Evolutionary conservation across 768 basidiomycete genomes (phyloP).

Genomic region (Crassisporium funariophilum): DNA sequence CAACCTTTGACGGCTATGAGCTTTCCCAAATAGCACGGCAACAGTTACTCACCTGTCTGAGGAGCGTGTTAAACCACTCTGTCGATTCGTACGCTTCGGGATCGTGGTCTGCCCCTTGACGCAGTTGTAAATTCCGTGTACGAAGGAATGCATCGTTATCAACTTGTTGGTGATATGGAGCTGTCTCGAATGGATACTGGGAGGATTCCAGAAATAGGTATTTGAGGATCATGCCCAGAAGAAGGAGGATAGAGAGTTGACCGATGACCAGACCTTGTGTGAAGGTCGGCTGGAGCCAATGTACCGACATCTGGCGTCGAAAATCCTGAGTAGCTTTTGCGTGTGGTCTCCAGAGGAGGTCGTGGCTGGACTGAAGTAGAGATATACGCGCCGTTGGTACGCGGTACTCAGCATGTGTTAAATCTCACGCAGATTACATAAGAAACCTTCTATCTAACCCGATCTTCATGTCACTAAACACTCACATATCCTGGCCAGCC

Average conservation of each 20-base stretch:
- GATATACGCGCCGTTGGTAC: neutral
- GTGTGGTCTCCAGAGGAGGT: too few species aligned
- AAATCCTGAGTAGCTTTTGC: constrained; percentile 71
- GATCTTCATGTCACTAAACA: constrained; percentile 9
- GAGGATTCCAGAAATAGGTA: constrained; percentile 93
- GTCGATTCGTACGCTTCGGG: constrained; percentile 60
- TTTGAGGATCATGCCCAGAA: constrained; percentile 81
- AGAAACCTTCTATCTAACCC: neutral
- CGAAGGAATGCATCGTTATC: constrained; percentile 48
- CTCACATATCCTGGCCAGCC: constrained; percentile 48
- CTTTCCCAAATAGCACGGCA: too few species aligned
- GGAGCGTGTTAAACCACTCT: constrained; percentile 89
- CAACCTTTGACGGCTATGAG: too few species aligned
- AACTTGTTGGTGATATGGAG: constrained; percentile 61
- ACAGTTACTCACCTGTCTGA: constrained; percentile 64
- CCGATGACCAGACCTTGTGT: constrained; percentile 94
- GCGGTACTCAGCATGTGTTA: constrained; percentile 4
- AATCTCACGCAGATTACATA: too few species aligned
- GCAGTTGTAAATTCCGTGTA: constrained; percentile 33
- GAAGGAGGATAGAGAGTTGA: constrained; percentile 82
- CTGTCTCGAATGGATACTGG: constrained; percentile 53
- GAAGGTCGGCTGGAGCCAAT: constrained; percentile 90
- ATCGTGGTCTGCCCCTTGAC: constrained; percentile 29
- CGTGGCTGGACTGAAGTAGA: too few species aligned
- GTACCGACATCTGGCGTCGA: too few species aligned